Evolutionary conservation across 2,329 filamentous ascomycete genomes (phyloP).

Genomic region (Phialophora tarda): DNA sequence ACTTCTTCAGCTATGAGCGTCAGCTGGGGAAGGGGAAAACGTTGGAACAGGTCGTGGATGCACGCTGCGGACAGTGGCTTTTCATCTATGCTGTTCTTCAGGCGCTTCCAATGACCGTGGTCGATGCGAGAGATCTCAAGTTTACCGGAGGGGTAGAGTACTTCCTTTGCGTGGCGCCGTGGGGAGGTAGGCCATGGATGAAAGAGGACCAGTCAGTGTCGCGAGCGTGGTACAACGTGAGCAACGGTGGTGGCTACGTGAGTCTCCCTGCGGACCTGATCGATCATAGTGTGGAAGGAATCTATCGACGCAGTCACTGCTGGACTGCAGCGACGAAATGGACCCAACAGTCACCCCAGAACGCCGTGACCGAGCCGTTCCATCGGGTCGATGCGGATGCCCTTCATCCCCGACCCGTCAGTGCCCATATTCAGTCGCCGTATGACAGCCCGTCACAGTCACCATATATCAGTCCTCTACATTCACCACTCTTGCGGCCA

Average conservation of each 20-base stretch:
- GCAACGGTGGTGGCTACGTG: slow-evolving; percentile 68
- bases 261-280: slow-evolving; percentile 68
- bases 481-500: slow-evolving; percentile 44
- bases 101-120: slow-evolving; percentile 55
- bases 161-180: slow-evolving; percentile 57
- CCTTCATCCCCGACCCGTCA: slow-evolving; percentile 13
- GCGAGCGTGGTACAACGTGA: slow-evolving; percentile 58
- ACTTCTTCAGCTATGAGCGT: slow-evolving; percentile 56
- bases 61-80: slow-evolving; percentile 58
- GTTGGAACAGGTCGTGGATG: slow-evolving; percentile 53
- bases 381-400: slow-evolving; percentile 16
- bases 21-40: slow-evolving; percentile 51
- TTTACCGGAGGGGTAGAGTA: slow-evolving; percentile 56
- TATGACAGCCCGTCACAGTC: slow-evolving; percentile 37
- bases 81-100: slow-evolving; percentile 59
- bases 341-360: slow-evolving; percentile 54
- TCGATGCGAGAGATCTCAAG: slow-evolving; percentile 55
- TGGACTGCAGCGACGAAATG: slow-evolving; percentile 69
- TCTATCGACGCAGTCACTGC: slow-evolving; percentile 72
- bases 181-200: slow-evolving; percentile 57
- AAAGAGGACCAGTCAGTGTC: slow-evolving; percentile 52
- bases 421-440: slow-evolving; percentile 17
- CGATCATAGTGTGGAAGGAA: slow-evolving; percentile 69
- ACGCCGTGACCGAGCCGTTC: slow-evolving; percentile 36
- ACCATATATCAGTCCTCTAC: slow-evolving; percentile 40